A percentile compares a stretch with the other conserved stretches of the same genome.
Conservation (phyloP, 192 early-diverging fungal species). For the Coemansia sp. region DNA sequence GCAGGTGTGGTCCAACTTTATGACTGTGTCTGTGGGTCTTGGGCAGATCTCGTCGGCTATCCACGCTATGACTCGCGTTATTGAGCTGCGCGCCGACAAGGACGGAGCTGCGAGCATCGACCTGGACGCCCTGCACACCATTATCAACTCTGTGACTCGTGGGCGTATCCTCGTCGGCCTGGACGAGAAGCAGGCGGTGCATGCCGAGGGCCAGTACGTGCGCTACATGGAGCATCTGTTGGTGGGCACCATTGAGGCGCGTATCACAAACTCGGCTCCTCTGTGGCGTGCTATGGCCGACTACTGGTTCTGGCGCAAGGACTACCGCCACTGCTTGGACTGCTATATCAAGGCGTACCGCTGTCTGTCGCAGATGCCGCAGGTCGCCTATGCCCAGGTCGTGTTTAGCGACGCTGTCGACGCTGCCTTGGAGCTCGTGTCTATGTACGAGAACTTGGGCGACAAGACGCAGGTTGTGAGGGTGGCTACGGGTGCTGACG, state of each 20-base stretch:
- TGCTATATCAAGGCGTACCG: conserved; percentile 85
- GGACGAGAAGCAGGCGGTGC: conserved; percentile 53
- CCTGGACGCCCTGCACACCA: conserved; percentile 72
- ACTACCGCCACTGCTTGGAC: conserved; percentile 71
- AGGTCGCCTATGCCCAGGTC: conserved; percentile 66
- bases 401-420: conserved; percentile 76
- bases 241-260: conserved; percentile 68
- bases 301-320: conserved; percentile 74
- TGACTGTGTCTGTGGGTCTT: conserved; percentile 77
- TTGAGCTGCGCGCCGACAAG: conserved; percentile 76
- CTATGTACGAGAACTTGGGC: conserved; percentile 80
- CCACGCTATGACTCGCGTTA: conserved; percentile 77
- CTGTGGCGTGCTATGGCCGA: conserved; percentile 78
- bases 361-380: conserved; percentile 74
- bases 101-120: conserved; percentile 76
- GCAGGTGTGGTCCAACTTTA: conserved; percentile 94
- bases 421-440: conserved; percentile 72
- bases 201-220: conserved; percentile 39
- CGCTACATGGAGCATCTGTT: conserved; percentile 64
- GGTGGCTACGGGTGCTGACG: conserved; percentile 4
- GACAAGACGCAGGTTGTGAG: conserved; percentile 53
- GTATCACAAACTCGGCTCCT: conserved; percentile 71
- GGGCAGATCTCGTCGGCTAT: conserved; percentile 84
- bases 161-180: conserved; percentile 33
- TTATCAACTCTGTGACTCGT: conserved; percentile 68